Base-by-base conservation (phyloP, 1,284 basidiomycete species). In the Pseudozyma hubeiensis region DNA sequence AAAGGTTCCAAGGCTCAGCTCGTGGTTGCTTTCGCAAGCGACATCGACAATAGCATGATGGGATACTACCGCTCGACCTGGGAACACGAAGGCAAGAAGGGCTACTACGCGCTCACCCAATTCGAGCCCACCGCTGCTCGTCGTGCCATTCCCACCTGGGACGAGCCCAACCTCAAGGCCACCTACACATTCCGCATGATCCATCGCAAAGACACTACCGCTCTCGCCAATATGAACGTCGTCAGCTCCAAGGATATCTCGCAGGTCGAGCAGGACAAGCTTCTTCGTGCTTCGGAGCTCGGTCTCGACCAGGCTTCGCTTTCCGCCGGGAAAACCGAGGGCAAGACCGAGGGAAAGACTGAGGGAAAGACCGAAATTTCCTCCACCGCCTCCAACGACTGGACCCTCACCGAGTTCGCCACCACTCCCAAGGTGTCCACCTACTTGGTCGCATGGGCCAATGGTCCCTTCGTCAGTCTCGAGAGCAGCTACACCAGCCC, bases 91-190 rank as follows among this genome's bases (percentile, higher is more conserved):
- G 86, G 85, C 44, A 85, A 87, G 79, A 86, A 86, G 75, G 74
- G 79, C 17, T 64, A 69, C 55, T 81, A 83, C 70, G 84, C 69
- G 65, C 68, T 83, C 7, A 81, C 79, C 54, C 79, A 79, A 66
- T 86, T 87, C 57, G 86, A 97, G 90, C 91, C 95, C 17, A 97
- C 93, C 30, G 90, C 91, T 62, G 94, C 94, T 5, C 88, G 94
- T 7, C 77, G 84, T 24, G 86, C 85, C 19, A 85, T 84, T 75
- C 87, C 87, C 4, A 87, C 87, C 75, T 98, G 93, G 92, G 96
- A 97, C 84, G 94, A 98, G 84, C 96, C 96, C 29, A 88, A 90
- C 24, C 88, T 97, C 81, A 98, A 98, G 85, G 92, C 94, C 7
- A 94, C 91, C 3, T 97, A 92, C 85, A 87, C 61, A 34, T 87